These are phyloP conservation scores for Leccinum incarnatum DNA, from an alignment of 768 basidiomycete genomes.

Conservation along the genomic window DNA sequence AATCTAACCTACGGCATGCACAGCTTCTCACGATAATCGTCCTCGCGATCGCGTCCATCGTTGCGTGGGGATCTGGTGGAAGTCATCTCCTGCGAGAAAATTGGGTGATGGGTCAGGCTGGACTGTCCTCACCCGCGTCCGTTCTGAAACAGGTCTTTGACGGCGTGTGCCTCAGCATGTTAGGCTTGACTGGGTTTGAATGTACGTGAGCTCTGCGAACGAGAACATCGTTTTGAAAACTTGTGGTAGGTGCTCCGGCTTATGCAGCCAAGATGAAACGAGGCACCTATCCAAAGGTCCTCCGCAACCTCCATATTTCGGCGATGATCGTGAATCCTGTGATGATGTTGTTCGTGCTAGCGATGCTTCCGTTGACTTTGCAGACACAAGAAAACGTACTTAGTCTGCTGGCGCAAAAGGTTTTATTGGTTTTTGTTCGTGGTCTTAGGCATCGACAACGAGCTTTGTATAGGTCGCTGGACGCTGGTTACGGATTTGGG, in stretches of 20 bases:
- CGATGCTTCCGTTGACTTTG: constrained; percentile 50
- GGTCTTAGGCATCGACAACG: not conserved
- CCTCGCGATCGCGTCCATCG: constrained; percentile 47
- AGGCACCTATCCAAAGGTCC: constrained; percentile 53
- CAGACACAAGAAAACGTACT: constrained; percentile 59
- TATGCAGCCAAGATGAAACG: constrained; percentile 61
- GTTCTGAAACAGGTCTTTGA: constrained; percentile 53
- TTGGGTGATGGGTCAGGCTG: constrained; percentile 44
- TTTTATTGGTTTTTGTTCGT: constrained; percentile 21
- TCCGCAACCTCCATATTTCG: constrained; percentile 63
- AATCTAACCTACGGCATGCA: not conserved
- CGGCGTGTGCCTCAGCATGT: constrained; percentile 68
- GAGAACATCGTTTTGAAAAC: not conserved
- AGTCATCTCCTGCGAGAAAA: constrained; percentile 48
- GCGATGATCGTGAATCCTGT: constrained; percentile 53
- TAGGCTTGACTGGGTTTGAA: constrained; percentile 72
- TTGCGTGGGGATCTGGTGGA: constrained; percentile 54
- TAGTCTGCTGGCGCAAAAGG: constrained; percentile 58
- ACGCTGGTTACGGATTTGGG: constrained; percentile 57
- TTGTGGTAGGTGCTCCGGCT: constrained; percentile 51
- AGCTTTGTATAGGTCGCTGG: constrained; percentile 48
- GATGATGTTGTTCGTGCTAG: constrained; percentile 59
- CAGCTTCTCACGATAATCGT: constrained; percentile 56
- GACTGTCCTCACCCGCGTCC: constrained; percentile 24
- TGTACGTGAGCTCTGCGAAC: constrained; percentile 34